A percentile compares a stretch with the other conserved stretches of the same genome.
Conservation (phyloP, 2,329 filamentous ascomycete species). For the Penicillium aurantiogriseum region DNA sequence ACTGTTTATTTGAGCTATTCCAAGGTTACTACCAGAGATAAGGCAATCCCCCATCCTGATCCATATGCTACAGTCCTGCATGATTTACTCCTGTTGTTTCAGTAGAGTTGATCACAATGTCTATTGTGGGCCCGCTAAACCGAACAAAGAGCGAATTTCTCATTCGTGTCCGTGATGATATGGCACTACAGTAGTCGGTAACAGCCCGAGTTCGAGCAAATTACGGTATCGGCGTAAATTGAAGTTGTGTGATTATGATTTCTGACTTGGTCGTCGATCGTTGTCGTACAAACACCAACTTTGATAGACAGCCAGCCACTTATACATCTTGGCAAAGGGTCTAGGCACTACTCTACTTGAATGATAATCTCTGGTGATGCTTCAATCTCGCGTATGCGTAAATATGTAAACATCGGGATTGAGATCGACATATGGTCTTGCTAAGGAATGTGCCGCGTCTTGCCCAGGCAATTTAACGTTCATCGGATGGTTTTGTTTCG, state of each 20-base stretch:
- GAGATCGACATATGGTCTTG: background rate
- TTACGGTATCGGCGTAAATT: background rate
- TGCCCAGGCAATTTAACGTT: background rate
- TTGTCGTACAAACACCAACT: background rate
- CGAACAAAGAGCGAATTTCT: background rate
- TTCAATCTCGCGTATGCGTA: background rate
- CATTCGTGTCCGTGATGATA: background rate
- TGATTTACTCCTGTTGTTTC: background rate
- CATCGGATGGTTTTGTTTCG: background rate
- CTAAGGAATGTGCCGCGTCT: background rate
- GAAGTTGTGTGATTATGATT: background rate
- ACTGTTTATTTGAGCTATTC: background rate
- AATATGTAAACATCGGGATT: background rate
- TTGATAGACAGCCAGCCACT: background rate
- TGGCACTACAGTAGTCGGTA: background rate
- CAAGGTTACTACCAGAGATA: background rate
- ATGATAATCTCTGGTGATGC: background rate
- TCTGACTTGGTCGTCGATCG: background rate
- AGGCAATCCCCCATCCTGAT: background rate
- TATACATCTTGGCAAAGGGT: background rate
- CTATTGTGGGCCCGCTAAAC: background rate
- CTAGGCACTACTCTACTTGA: background rate
- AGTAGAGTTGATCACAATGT: background rate
- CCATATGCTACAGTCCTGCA: background rate
- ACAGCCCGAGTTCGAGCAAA: background rate